A percentile compares a stretch with the other conserved stretches of the same genome.
Evolutionary conservation across 495 filamentous ascomycete species (phyloP).

Genomic region (Aspergillus indologenus): DNA sequence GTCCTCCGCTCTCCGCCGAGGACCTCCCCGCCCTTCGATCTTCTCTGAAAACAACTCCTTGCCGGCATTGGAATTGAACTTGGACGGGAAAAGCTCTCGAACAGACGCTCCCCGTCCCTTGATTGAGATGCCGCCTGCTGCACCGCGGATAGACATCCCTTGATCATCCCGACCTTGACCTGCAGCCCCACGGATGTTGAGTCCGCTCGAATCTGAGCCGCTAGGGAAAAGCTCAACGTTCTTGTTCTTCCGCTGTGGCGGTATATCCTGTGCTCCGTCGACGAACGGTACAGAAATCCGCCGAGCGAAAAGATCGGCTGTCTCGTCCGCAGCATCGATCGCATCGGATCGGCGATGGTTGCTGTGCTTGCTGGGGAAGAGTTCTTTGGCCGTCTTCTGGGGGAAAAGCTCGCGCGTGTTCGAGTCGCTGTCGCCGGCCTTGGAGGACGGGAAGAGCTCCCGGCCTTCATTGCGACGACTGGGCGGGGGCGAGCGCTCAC

Average conservation of each 20-base stretch:
- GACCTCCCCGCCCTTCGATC: conserved; percentile 47
- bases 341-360: conserved; percentile 65
- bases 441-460: conserved; percentile 45
- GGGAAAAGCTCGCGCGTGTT: conserved; percentile 46
- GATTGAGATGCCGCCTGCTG: conserved; percentile 43
- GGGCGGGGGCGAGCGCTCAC: conserved; percentile 39
- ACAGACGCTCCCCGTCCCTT: conserved; percentile 51
- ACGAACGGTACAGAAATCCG: conserved; percentile 52
- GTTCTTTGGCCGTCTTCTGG: conserved; percentile 57
- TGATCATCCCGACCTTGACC: conserved; percentile 48
- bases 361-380: conserved; percentile 63
- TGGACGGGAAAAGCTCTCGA: conserved; percentile 69
- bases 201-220: conserved; percentile 27
- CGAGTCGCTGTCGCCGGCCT: conserved; percentile 14
- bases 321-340: conserved; percentile 62
- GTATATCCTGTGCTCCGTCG: conserved; percentile 41
- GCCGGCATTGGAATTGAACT: conserved; percentile 58
- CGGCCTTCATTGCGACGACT: conserved; percentile 35
- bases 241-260: conserved; percentile 28
- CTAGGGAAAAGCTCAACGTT: conserved; percentile 43
- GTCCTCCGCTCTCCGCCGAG: conserved; percentile 48
- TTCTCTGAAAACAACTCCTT: conserved; percentile 69
- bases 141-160: conserved; percentile 66
- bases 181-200: conserved; percentile 63
- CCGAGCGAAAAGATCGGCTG: conserved; percentile 54